Evolutionary conservation across 352 stramenopile genomes (phyloP).

Genomic region (Phytophthora pisi): DNA sequence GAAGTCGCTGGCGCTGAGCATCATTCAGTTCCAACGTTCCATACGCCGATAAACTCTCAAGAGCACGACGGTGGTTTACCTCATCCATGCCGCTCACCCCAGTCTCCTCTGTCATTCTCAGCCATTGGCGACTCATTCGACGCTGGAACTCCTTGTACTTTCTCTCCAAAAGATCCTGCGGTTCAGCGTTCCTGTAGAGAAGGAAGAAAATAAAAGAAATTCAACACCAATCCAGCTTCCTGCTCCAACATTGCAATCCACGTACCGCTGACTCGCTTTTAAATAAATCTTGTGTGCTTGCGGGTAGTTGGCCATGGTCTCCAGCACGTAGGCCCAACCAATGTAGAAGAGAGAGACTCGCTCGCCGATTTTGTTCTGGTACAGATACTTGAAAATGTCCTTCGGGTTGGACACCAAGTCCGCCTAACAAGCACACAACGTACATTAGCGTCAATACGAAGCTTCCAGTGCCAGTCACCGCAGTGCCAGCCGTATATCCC

Average conservation of each 20-base stretch:
- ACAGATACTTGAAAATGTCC: conserved; percentile 90
- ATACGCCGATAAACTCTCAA: conserved; percentile 66
- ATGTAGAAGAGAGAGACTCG: conserved; percentile 86
- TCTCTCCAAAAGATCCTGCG: conserved; percentile 64
- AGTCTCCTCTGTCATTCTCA: conserved; percentile 64
- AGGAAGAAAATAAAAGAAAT: neutral
- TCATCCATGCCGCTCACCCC: conserved; percentile 33
- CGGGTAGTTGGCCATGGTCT: conserved; percentile 81
- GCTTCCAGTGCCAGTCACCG: neutral
- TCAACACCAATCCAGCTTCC: neutral
- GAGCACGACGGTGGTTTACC: conserved; percentile 58
- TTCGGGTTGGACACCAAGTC: conserved; percentile 87
- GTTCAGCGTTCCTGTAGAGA: conserved; percentile 63
- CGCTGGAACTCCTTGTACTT: conserved; percentile 88
- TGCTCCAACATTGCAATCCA: conserved; percentile 3
- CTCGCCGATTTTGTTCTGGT: conserved; percentile 88
- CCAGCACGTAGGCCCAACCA: conserved; percentile 82
- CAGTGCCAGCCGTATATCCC: neutral
- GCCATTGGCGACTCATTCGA: conserved; percentile 83
- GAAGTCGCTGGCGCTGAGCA: conserved; percentile 60
- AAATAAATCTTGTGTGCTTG: conserved; percentile 88
- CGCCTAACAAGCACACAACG: conserved; percentile 43
- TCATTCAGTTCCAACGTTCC: conserved; percentile 56
- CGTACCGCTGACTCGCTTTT: conserved; percentile 87
- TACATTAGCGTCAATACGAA: neutral